Percentiles rank a stretch among this genome's conserved stretches.
These are phyloP conservation scores for Dactylellina cionopaga DNA, from an alignment of 2,329 filamentous ascomycete genomes.

Conservation along the genomic window DNA sequence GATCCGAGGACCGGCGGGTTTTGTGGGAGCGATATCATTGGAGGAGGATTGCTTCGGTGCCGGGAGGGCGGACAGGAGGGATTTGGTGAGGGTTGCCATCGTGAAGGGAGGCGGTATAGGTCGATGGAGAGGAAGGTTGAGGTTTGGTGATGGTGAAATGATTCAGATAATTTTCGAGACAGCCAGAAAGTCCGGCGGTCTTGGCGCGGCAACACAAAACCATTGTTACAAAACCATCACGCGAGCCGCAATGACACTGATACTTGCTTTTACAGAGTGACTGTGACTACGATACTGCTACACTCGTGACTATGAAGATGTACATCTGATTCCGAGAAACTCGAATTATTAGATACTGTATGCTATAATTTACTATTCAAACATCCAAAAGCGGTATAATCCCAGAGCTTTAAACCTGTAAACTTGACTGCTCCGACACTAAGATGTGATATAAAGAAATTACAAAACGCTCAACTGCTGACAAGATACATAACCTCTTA, in stretches of 20 bases:
- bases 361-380: no score
- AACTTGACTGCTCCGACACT: no score
- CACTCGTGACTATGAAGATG: no score
- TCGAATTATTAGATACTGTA: no score
- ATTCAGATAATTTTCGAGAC: conserved; percentile 26
- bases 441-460: conserved; percentile 1
- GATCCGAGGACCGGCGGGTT: conserved; percentile 82
- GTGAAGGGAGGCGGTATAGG: conserved; percentile 24
- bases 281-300: no score
- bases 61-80: conserved; percentile 56
- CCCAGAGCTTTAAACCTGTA: no score
- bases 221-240: neutral
- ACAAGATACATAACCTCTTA: neutral
- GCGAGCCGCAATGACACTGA: neutral
- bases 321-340: no score
- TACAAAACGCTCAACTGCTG: conserved; percentile 22
- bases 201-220: conserved; percentile 39
- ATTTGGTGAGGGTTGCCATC: conserved; percentile 56
- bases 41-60: conserved; percentile 54
- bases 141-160: conserved; percentile 10
- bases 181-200: neutral
- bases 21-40: conserved; percentile 60
- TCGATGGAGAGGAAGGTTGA: conserved; percentile 52
- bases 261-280: no score
- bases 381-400: no score